Evolutionary conservation across 768 basidiomycete species (phyloP).

Genomic region (Lyophyllum shimeji): DNA sequence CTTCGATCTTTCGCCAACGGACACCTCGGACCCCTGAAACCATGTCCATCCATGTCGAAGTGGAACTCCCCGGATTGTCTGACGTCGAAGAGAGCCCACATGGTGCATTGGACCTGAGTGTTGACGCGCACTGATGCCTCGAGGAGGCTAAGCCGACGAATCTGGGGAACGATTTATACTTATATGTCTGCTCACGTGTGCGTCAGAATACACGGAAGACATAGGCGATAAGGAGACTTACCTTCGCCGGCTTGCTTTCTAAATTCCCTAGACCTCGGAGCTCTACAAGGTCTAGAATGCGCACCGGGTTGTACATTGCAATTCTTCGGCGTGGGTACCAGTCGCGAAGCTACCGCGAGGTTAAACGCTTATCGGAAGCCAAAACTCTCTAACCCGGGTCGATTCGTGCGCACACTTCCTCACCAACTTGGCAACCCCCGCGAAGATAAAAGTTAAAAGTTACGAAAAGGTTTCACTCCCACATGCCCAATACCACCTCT

Average conservation of each 20-base stretch:
- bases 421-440: not conserved
- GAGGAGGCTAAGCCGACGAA: not conserved
- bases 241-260: not conserved
- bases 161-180: not conserved
- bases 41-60: not conserved
- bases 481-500: not conserved
- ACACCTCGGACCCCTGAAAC: not conserved
- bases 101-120: not conserved
- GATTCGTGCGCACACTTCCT: not conserved
- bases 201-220: not conserved
- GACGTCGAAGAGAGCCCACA: not conserved
- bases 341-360: not conserved
- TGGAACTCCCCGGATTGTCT: not conserved
- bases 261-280: not conserved
- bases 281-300: not conserved
- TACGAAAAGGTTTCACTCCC: not conserved
- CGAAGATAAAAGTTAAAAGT: not conserved
- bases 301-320: not conserved
- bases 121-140: not conserved
- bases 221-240: not conserved
- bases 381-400: not conserved
- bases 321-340: not conserved
- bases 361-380: not conserved
- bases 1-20: not conserved
- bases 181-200: not conserved